phyloP scores from a whole-genome alignment of 352 stramenopile species.

The Phytophthora sojae region DNA sequence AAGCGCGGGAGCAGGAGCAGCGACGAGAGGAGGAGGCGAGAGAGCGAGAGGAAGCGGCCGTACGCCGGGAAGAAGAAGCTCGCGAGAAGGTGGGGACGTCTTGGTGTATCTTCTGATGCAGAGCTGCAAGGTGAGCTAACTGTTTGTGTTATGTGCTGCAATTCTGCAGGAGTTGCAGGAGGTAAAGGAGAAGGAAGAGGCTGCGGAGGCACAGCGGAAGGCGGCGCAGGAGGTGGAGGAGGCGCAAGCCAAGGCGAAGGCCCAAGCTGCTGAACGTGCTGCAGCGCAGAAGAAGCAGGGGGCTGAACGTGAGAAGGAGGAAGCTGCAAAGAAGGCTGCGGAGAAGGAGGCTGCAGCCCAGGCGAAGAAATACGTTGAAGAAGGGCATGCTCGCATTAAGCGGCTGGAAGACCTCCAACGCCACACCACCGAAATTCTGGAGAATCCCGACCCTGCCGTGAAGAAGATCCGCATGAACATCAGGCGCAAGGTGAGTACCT shows the following conservation, averaged over 20 bases:
- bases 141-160: background rate
- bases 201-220: slow-evolving; percentile 32
- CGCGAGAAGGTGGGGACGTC: slow-evolving; percentile 41
- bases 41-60: slow-evolving; percentile 44
- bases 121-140: slow-evolving; percentile 3
- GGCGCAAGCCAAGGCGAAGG: slow-evolving; percentile 44
- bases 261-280: slow-evolving; percentile 35
- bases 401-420: slow-evolving; percentile 62
- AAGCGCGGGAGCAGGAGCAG: slow-evolving; percentile 38
- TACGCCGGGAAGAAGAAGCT: slow-evolving; percentile 41
- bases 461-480: slow-evolving; percentile 82
- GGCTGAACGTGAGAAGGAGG: slow-evolving; percentile 38
- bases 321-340: slow-evolving; percentile 46
- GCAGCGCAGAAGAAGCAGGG: slow-evolving; percentile 40
- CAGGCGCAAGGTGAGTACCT: slow-evolving; percentile 53
- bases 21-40: slow-evolving; percentile 43
- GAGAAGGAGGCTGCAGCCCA: slow-evolving; percentile 43
- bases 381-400: slow-evolving; percentile 54
- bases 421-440: slow-evolving; percentile 56
- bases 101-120: background rate
- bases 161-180: slow-evolving; percentile 31
- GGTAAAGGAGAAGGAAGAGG: slow-evolving; percentile 35
- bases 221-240: slow-evolving; percentile 37
- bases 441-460: slow-evolving; percentile 51
- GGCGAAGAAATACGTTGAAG: slow-evolving; percentile 53